phyloP scores from a whole-genome alignment of 768 basidiomycete species.

The Goffeauzyma gilvescens region DNA sequence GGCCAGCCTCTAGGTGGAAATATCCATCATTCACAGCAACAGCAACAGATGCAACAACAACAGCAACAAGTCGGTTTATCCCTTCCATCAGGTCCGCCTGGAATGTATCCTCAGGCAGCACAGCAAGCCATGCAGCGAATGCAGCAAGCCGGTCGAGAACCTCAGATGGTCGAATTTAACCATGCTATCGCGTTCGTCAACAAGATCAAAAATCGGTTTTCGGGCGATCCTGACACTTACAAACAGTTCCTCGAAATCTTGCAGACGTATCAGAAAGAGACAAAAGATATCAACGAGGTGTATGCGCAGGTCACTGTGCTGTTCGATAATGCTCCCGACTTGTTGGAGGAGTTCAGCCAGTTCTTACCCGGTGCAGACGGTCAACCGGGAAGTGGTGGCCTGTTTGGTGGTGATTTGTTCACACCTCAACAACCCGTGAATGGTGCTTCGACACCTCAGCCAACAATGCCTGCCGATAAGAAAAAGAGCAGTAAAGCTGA shows the following conservation, averaged over 20 bases:
- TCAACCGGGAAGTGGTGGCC: constrained; percentile 12
- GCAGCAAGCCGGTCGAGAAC: neutral
- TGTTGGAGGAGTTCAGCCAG: constrained; percentile 33
- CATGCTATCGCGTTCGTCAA: constrained; percentile 96
- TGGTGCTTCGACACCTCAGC: too few species aligned
- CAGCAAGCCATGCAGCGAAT: neutral
- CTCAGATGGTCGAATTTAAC: constrained; percentile 34
- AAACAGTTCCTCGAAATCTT: constrained; percentile 37
- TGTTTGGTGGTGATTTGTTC: constrained; percentile 18
- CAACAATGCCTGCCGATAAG: too few species aligned
- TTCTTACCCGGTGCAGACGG: constrained; percentile 30
- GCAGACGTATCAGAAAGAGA: constrained; percentile 39
- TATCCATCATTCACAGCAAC: neutral
- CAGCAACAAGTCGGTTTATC: constrained; percentile 2
- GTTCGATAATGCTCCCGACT: constrained; percentile 31
- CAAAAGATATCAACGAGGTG: constrained; percentile 40
- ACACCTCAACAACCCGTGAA: constrained; percentile 6
- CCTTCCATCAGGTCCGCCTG: neutral
- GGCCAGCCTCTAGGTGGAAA: neutral
- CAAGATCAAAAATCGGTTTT: constrained; percentile 87
- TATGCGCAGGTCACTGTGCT: constrained; percentile 32
- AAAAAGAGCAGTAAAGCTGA: too few species aligned
- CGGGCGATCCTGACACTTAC: constrained; percentile 65
- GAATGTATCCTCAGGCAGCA: neutral
- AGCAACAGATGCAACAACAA: neutral